Evolutionary conservation across 805 yeast species (phyloP), one percentile per base, ranked within the genome.

Genomic region (Candida ortonii): DNA sequence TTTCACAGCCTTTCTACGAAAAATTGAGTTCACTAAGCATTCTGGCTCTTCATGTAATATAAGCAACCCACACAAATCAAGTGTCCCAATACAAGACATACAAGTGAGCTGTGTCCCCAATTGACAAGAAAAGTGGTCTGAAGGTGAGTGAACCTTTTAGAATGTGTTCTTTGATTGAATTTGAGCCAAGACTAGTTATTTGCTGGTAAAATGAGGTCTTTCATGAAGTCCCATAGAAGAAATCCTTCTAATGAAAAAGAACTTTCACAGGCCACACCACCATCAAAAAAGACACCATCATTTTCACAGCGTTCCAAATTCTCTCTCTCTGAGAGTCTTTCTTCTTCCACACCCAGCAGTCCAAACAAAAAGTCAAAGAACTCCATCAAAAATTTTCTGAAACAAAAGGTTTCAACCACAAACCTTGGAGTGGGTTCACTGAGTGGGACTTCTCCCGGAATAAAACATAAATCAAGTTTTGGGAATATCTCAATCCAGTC

Each of bases 191-290:
- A n/a, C n/a, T n/a, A n/a, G n/a, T n/a, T n/a, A n/a, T n/a, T n/a
- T n/a, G n/a, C n/a, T n/a, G n/a, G n/a, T n/a, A n/a, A n/a, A 20
- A 57, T 58, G 63, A 46, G 59, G 30, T 55, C 61, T 0, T 54
- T 58, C 30, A 58, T 58, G 26, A 55, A 54, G 29, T 47, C 59
- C 5, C 61, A 57, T 35, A 44, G 49, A 36, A 34, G 55, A 24
- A 47, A 43, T 25, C 43, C 54, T 2, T 45, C 53, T 9, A 23
- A 30, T 7, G 36, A 38, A 16, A 33, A 33, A 12, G 41, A 30
- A n/a, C 11, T 20, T 6, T 6, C 23, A 15, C n/a, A n/a, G n/a
- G n/a, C n/a, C n/a, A n/a, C n/a, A n/a, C n/a, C n/a, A n/a, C n/a
- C n/a, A n/a, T n/a, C n/a, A n/a, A n/a, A n/a, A n/a, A n/a, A 25